phyloP scores from a whole-genome alignment of 2,329 filamentous ascomycete species.

The Ophiostoma himal-ulmi region DNA sequence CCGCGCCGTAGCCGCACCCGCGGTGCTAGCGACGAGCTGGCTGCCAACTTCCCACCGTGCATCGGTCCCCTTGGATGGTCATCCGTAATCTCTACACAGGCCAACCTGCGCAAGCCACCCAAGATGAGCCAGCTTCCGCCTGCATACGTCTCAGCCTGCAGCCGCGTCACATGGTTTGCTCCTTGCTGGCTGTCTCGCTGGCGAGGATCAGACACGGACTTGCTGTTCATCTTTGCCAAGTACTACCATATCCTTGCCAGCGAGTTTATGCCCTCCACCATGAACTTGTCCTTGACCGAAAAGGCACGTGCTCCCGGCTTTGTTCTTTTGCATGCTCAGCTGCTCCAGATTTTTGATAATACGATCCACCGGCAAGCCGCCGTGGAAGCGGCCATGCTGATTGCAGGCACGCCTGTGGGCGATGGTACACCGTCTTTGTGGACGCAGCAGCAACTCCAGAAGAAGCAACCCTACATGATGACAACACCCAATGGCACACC shows the following conservation, averaged over 20 bases:
- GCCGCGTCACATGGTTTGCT: constrained; percentile 73
- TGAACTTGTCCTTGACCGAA: constrained; percentile 46
- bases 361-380: constrained; percentile 72
- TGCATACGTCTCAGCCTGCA: constrained; percentile 22
- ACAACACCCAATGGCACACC: constrained; percentile 35
- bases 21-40: constrained; percentile 58
- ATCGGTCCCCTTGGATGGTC: constrained; percentile 56
- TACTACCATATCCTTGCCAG: constrained; percentile 75
- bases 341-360: constrained; percentile 71
- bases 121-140: constrained; percentile 46
- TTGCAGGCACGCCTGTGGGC: constrained; percentile 18
- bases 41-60: constrained; percentile 61
- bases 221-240: constrained; percentile 89
- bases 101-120: constrained; percentile 59
- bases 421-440: background rate
- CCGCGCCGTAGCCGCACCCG: constrained; percentile 48
- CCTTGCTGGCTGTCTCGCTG: constrained; percentile 73
- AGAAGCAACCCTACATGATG: constrained; percentile 17
- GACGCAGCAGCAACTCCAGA: constrained; percentile 16
- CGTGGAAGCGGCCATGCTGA: constrained; percentile 39
- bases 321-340: constrained; percentile 73
- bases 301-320: constrained; percentile 67
- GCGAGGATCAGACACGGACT: constrained; percentile 79
- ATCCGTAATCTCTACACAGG: constrained; percentile 43
- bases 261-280: constrained; percentile 56